Evolutionary conservation across 1,284 basidiomycete species (phyloP).

Genomic region (Ustanciosporium gigantosporum): DNA sequence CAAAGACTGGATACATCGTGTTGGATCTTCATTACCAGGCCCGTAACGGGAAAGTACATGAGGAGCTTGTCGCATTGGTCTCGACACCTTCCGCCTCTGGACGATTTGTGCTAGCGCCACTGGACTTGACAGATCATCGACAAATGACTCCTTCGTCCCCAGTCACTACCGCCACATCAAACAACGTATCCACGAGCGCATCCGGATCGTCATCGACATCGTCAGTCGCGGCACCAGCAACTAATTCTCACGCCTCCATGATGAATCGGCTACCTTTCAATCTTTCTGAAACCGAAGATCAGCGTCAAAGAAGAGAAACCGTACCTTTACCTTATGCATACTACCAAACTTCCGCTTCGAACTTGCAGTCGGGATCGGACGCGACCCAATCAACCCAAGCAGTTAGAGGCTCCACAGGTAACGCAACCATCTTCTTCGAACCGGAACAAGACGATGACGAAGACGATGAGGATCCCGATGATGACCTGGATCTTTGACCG

Average conservation of each 20-base stretch:
- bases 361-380: background rate
- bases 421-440: conserved; percentile 54
- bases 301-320: conserved; percentile 38
- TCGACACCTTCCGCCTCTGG: background rate
- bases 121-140: conserved; percentile 23
- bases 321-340: conserved; percentile 51
- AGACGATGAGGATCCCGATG: conserved; percentile 57
- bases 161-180: background rate
- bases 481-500: conserved; percentile 51
- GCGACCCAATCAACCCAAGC: too few species aligned
- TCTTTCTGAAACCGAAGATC: conserved; percentile 39
- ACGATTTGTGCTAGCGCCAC: conserved; percentile 5
- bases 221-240: too few species aligned
- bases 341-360: conserved; percentile 19
- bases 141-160: conserved; percentile 1
- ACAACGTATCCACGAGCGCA: background rate
- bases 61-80: conserved; percentile 19
- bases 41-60: conserved; percentile 29
- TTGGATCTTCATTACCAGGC: conserved; percentile 23
- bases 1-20: conserved; percentile 10
- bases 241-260: conserved; percentile 25
- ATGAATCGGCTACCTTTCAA: conserved; percentile 46
- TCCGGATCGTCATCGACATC: too few species aligned
- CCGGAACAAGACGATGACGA: conserved; percentile 56
- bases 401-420: conserved; percentile 40